Evolutionary conservation across 2,329 filamentous ascomycete species (phyloP), one percentile per base, ranked within the genome.

Genomic region (Sarocladium strictum): DNA sequence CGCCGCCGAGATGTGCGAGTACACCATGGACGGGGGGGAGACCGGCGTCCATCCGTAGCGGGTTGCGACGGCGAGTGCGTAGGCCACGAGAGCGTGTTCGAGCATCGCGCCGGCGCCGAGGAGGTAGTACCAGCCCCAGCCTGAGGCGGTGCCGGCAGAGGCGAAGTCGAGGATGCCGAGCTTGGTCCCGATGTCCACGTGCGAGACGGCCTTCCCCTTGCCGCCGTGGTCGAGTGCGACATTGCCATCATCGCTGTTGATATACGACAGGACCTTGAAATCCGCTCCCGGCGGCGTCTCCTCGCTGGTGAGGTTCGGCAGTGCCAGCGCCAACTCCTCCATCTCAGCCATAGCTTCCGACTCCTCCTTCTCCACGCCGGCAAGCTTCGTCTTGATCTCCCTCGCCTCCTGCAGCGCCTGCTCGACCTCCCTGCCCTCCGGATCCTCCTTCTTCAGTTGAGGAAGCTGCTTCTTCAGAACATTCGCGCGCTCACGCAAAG

Each of bases 51-150:
- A 99, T 52, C 90, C 90, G 59, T 83, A 78, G 50, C 78, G 80
- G 55, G 85, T 83, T 9, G 89, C 89, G 1, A 89, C 81, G 10
- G 79, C 77, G 2, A 97, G 78, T 0, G 94, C 86, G 68, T 95
- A 97, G 67, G 93, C 87, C 12, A 97, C 75, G 2, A 99, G 80
- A 0, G 94, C 94, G 67, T 97, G 93, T 72, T 99, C 94, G n/a
- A 99, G 80, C 68, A 94, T 83, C 0, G 92, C 92, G 9, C 85
- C 94, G 65, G 96, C 92, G 65, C 93, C 90, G n/a, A 90, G 77
- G 11, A 99, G 83, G 71, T 91, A 97, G 74, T 99, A 99, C 90
- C 91, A 99, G 1, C 94, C 94, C 93, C 93, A 99, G 35, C 94
- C 94, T 3, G 87, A 89, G 1, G 90, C 86, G n/a, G 81, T 84